These are phyloP conservation scores for Alloteropsis semialata DNA, from an alignment of 176 grass and related monocot species.

Conservation along the genomic window DNA sequence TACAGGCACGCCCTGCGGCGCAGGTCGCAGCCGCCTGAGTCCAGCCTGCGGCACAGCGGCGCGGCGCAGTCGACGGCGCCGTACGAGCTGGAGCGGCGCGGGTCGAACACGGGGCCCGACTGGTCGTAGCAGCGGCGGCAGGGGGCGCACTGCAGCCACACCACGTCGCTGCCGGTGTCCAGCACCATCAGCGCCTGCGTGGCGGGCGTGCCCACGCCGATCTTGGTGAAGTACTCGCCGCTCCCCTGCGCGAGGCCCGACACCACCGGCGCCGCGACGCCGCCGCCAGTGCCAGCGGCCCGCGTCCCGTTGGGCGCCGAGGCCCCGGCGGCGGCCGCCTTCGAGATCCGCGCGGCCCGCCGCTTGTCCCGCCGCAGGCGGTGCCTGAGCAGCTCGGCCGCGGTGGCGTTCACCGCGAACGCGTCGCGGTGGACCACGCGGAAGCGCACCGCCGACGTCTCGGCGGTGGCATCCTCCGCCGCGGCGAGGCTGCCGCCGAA, in stretches of 20 bases:
- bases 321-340: background rate
- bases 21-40: conserved; percentile 75
- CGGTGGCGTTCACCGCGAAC: conserved; percentile 33
- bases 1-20: conserved; percentile 72
- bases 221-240: conserved; percentile 90
- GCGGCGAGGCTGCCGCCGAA: conserved; percentile 8
- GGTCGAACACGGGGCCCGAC: conserved; percentile 71
- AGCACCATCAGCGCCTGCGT: conserved; percentile 80
- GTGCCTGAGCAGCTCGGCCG: conserved; percentile 45
- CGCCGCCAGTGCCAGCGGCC: background rate
- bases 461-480: background rate
- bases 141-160: conserved; percentile 88
- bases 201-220: conserved; percentile 77
- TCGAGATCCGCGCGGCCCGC: conserved; percentile 22
- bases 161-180: conserved; percentile 89
- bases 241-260: conserved; percentile 87
- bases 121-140: conserved; percentile 89
- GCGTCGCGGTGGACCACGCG: conserved; percentile 52
- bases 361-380: conserved; percentile 38
- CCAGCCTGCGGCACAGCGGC: conserved; percentile 64
- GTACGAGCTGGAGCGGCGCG: conserved; percentile 68
- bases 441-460: background rate
- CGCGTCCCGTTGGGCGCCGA: conserved; percentile 20
- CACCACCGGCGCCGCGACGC: conserved; percentile 55
- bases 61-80: conserved; percentile 53